Evolutionary conservation across 1,139 yeast species (phyloP).

Genomic region (Saccharomyces pastorianus): DNA sequence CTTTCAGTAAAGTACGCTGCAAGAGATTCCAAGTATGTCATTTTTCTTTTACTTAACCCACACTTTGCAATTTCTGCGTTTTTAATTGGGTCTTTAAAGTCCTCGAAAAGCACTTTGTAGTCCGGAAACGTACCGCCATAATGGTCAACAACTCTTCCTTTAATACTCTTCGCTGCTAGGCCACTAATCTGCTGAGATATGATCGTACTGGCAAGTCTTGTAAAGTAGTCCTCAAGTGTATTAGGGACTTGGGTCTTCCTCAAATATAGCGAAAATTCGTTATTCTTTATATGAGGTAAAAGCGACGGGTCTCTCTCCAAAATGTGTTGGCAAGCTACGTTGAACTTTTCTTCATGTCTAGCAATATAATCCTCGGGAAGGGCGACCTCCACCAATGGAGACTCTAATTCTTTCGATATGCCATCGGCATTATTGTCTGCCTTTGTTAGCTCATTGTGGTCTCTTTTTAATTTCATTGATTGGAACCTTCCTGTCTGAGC

Average conservation of each 20-base stretch:
- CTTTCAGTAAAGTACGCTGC: constrained; percentile 47
- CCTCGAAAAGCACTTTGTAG: constrained; percentile 38
- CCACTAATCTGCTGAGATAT: constrained; percentile 84
- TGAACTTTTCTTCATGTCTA: constrained; percentile 40
- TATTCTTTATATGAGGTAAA: constrained; percentile 25
- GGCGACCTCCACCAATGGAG: background rate
- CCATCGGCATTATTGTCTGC: background rate
- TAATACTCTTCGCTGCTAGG: constrained; percentile 65
- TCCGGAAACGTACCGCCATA: constrained; percentile 41
- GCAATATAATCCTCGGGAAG: constrained; percentile 37
- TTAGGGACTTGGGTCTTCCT: constrained; percentile 10
- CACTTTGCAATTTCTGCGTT: constrained; percentile 48
- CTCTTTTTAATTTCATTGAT: background rate
- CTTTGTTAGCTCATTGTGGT: background rate
- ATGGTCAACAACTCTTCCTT: constrained; percentile 39
- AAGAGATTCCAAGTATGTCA: constrained; percentile 53
- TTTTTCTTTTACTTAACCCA: constrained; percentile 68
- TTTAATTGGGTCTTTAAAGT: constrained; percentile 25
- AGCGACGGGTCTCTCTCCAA: constrained; percentile 40
- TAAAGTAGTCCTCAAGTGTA: constrained; percentile 32
- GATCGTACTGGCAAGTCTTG: constrained; percentile 43
- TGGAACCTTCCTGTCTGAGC: background rate
- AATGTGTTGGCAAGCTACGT: constrained; percentile 38
- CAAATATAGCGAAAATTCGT: constrained; percentile 25
- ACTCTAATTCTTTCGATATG: background rate